phyloP scores from a whole-genome alignment of 2,329 filamentous ascomycete species.

The Diplodia mutila region DNA sequence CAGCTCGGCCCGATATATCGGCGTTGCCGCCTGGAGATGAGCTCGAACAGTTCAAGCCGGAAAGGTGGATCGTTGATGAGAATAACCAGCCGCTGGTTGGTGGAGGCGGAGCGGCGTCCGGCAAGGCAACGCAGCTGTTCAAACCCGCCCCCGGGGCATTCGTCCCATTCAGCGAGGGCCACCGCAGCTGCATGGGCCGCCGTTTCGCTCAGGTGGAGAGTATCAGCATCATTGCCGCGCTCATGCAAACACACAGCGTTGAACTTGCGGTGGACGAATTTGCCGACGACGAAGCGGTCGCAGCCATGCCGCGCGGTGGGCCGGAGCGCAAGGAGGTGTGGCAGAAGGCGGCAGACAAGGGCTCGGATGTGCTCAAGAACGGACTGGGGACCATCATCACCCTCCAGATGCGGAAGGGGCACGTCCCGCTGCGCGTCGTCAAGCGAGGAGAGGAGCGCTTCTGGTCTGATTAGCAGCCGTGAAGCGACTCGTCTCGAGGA shows the following conservation, averaged over 20 bases:
- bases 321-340: slow-evolving; percentile 63
- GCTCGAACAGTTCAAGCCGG: slow-evolving; percentile 69
- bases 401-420: slow-evolving; percentile 65
- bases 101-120: slow-evolving; percentile 45
- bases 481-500: slow-evolving; percentile 6
- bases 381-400: slow-evolving; percentile 69
- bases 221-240: slow-evolving; percentile 56
- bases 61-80: slow-evolving; percentile 66
- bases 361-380: slow-evolving; percentile 55
- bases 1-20: slow-evolving; percentile 45
- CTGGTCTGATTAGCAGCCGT: slow-evolving; percentile 33
- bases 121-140: slow-evolving; percentile 64
- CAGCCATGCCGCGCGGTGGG: slow-evolving; percentile 41
- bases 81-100: slow-evolving; percentile 37
- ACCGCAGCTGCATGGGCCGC: slow-evolving; percentile 59
- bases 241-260: slow-evolving; percentile 64
- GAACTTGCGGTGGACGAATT: slow-evolving; percentile 67
- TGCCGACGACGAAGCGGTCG: slow-evolving; percentile 47
- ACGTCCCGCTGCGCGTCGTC: slow-evolving; percentile 70
- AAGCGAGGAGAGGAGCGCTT: slow-evolving; percentile 73
- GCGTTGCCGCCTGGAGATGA: slow-evolving; percentile 49
- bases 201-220: slow-evolving; percentile 62
- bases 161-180: slow-evolving; percentile 60
- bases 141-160: slow-evolving; percentile 54
- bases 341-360: slow-evolving; percentile 61